Base-by-base conservation (phyloP, 306 rosid species). In the Purshia tridentata region DNA sequence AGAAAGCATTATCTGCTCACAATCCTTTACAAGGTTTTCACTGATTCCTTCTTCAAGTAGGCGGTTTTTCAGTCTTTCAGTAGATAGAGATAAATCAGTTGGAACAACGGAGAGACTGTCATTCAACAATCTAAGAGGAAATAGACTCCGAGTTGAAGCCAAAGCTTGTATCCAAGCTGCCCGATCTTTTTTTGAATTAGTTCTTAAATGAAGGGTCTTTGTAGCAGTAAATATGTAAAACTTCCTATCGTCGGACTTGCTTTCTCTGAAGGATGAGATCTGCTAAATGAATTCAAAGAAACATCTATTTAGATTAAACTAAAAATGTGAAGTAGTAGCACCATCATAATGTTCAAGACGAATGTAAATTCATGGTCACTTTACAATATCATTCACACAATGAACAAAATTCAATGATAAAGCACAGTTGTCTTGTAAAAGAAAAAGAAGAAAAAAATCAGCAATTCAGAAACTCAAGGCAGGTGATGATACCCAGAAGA, bases 161-260 rank as follows among this genome's bases (percentile, higher is more conserved):
- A 94, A 84, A 60, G 97, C 97, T 77, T 94, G 95, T 14, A 89
- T 79, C 99, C 99, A 94, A 20, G 90, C 90, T 52, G 87, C 89
- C 71, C 99, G 85, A 65, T 94, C 99, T 40, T 73, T 87, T 87
- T 84, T 94, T 6, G 96, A 88, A 66, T 83, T 93, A 1, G 96
- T 91, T 78, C 99, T 91, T 72, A 94, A 81, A 79, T 94, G 99
- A 69, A 94, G 97, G 39, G 99, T 94, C 87, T 94, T 94, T 4
- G 96, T 94, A 46, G 99, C 95, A 12, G 97, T 91, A 65, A 90
- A 91, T 75, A 94, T 88, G 55, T 91, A 91, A 74, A 94, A 89
- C 45, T 85, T 82, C 68, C 90, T 79, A 53, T 94, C 95, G 59
- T 94, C 99, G 41, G 99, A 91, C 70, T 91, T 94, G 91, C 99